Percentiles rank a stretch among this genome's conserved stretches.
phyloP scores from a whole-genome alignment of 1,139 yeast species.

The Saccharomyces hybrid region DNA sequence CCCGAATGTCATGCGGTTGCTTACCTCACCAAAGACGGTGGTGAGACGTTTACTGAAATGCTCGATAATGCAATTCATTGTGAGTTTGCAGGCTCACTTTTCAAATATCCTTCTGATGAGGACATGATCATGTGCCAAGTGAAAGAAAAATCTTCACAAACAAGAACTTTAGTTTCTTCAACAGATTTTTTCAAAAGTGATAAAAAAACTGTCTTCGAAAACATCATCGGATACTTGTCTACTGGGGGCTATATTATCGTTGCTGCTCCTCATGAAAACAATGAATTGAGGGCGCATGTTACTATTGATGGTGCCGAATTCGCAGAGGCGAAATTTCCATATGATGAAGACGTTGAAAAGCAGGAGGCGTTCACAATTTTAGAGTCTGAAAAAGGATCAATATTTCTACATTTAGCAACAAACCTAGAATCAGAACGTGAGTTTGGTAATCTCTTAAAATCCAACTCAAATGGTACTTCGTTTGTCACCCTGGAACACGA shows the following conservation, averaged over 20 bases:
- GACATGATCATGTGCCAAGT: conserved; percentile 57
- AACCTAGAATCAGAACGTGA: conserved; percentile 45
- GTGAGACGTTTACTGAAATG: conserved; percentile 50
- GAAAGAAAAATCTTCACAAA: too few relatives aligned
- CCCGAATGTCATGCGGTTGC: conserved; percentile 45
- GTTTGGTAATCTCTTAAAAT: conserved; percentile 77
- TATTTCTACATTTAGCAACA: conserved; percentile 80
- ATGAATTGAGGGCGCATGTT: conserved; percentile 57
- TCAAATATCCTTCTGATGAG: conserved; percentile 36
- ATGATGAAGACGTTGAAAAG: conserved; percentile 43
- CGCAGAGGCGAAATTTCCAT: conserved; percentile 78
- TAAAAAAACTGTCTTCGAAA: too few relatives aligned
- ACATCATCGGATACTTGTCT: too few relatives aligned
- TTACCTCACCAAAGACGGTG: conserved; percentile 56
- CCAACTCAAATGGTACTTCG: conserved; percentile 91
- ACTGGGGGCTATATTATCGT: too few relatives aligned
- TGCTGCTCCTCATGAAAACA: conserved; percentile 32
- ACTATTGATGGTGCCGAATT: conserved; percentile 75
- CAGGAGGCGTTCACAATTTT: conserved; percentile 55
- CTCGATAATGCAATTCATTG: conserved; percentile 50
- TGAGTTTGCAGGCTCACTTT: conserved; percentile 55
- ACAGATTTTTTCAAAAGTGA: too few relatives aligned
- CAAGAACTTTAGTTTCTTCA: too few relatives aligned
- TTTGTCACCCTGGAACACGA: conserved; percentile 34
- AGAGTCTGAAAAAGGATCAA: conserved; percentile 47